Conservation (phyloP, 2,329 filamentous ascomycete genomes). For the Cryphonectria japonica region DNA sequence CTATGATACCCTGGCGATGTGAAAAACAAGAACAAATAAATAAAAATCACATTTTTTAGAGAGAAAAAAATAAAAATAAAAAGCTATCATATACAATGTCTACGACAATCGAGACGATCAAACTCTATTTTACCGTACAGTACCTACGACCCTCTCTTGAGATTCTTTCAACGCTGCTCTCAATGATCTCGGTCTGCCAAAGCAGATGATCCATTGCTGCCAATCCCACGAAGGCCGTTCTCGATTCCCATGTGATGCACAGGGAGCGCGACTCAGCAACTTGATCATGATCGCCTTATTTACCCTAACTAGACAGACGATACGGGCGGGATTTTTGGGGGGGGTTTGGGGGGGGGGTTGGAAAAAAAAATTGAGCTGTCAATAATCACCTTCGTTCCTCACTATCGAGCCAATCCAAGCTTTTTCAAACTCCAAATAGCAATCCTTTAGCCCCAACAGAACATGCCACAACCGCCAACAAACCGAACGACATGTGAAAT, state of each 20-base stretch:
- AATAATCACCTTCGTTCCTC: neutral
- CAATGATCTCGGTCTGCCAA: neutral
- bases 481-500: constrained; percentile 30
- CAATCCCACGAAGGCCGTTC: neutral
- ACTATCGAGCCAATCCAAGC: constrained; percentile 8
- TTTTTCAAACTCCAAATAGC: neutral
- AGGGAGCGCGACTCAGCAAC: neutral
- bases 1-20: neutral
- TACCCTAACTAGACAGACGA: constrained; percentile 1
- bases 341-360: too few species aligned
- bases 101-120: neutral
- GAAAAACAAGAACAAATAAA: neutral
- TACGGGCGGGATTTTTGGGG: too few species aligned
- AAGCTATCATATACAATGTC: neutral
- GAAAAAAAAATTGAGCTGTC: neutral
- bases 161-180: neutral
- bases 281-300: neutral
- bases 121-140: neutral
- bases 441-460: neutral
- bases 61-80: neutral
- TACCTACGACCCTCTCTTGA: too few species aligned
- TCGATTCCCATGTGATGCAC: neutral
- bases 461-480: constrained; percentile 25
- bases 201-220: neutral
- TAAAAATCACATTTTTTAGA: neutral